Percentiles rank a stretch among this genome's conserved stretches.
phyloP scores from a whole-genome alignment of 169 alveolate genomes.

The Plasmodium chabaudi region DNA sequence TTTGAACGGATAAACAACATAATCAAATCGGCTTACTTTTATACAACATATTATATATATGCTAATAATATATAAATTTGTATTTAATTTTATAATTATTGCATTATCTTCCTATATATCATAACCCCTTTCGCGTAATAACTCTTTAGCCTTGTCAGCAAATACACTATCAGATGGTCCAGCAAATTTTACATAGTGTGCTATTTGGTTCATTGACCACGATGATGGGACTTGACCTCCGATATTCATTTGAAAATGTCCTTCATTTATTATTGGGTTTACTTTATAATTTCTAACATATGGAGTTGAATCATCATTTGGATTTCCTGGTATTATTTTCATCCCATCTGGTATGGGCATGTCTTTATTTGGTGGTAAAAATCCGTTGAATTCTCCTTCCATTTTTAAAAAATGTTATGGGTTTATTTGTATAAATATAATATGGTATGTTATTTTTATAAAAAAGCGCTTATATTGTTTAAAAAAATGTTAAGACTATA shows the following conservation, averaged over 20 bases:
- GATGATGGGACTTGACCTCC: slow-evolving; percentile 70
- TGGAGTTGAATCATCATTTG: slow-evolving; percentile 35
- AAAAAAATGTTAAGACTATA: slow-evolving; percentile 1
- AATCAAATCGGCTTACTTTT: neutral
- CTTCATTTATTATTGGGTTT: slow-evolving; percentile 63
- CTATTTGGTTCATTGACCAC: slow-evolving; percentile 70
- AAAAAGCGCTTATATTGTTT: neutral
- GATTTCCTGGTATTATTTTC: slow-evolving; percentile 56
- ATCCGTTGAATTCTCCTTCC: slow-evolving; percentile 62
- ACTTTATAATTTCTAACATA: slow-evolving; percentile 17
- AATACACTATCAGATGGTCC: slow-evolving; percentile 64
- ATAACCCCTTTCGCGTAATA: slow-evolving; percentile 68
- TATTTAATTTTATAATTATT: slow-evolving; percentile 15
- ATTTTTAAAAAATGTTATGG: slow-evolving; percentile 12
- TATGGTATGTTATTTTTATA: slow-evolving; percentile 11
- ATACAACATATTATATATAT: neutral
- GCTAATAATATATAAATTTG: slow-evolving; percentile 1
- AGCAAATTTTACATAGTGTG: slow-evolving; percentile 59
- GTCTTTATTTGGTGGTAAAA: slow-evolving; percentile 49
- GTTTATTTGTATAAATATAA: slow-evolving; percentile 8
- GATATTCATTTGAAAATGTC: slow-evolving; percentile 56
- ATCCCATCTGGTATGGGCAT: slow-evolving; percentile 55
- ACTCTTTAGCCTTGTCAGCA: slow-evolving; percentile 58
- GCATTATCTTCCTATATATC: neutral
- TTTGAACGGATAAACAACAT: neutral